A percentile compares a stretch with the other conserved stretches of the same genome.
These are phyloP conservation scores for Saccharomycopsis phalli DNA, from an alignment of 1,139 yeast genomes.

Conservation along the genomic window DNA sequence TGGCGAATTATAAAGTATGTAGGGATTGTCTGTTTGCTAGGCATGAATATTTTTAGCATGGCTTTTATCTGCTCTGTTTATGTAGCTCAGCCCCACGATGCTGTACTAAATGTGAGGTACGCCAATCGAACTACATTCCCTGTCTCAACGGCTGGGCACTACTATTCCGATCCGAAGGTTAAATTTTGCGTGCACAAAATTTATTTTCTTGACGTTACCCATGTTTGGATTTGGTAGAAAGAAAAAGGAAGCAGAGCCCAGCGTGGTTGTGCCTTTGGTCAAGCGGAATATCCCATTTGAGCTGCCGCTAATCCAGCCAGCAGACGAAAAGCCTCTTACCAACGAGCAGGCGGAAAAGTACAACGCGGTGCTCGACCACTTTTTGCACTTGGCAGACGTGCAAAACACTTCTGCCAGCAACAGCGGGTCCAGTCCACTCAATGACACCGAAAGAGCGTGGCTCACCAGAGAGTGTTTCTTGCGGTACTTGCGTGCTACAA, in stretches of 20 bases:
- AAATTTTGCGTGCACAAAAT: too few species aligned
- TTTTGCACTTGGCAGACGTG: conserved; percentile 38
- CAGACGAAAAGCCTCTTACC: conserved; percentile 41
- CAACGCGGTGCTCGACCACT: conserved; percentile 45
- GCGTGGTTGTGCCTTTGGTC: neutral
- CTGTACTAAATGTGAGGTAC: too few species aligned
- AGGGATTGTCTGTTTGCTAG: too few species aligned
- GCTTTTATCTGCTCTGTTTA: too few species aligned
- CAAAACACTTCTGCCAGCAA: conserved; percentile 23
- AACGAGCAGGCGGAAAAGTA: conserved; percentile 50
- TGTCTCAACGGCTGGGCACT: too few species aligned
- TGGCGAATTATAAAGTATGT: too few species aligned
- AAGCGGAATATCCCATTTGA: conserved; percentile 35
- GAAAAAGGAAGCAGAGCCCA: conserved; percentile 7
- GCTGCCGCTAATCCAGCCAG: conserved; percentile 39
- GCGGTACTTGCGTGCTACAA: conserved; percentile 81
- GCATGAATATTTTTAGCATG: too few species aligned
- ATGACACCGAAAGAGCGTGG: conserved; percentile 73
- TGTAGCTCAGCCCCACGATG: too few species aligned
- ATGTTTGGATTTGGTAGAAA: conserved; percentile 19
- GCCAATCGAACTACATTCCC: too few species aligned
- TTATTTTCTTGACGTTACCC: too few species aligned
- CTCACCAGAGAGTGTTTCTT: conserved; percentile 79
- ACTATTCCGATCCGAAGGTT: too few species aligned
- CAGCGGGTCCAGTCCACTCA: conserved; percentile 29